phyloP scores from a whole-genome alignment of 2,329 filamentous ascomycete genomes.

The Cytospora leucostoma region DNA sequence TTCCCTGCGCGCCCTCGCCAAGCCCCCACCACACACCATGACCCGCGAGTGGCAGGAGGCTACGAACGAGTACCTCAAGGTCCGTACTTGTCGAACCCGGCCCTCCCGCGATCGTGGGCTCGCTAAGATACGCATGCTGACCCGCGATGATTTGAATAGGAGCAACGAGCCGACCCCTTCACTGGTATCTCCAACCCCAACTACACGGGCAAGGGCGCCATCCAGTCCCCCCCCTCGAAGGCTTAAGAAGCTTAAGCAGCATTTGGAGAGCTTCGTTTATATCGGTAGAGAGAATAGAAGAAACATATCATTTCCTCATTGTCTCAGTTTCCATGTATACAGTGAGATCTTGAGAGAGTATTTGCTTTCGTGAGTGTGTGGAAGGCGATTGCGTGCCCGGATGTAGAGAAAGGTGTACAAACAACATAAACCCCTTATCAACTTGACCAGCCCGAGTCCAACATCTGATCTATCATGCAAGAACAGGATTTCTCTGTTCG shows the following conservation, averaged over 20 bases:
- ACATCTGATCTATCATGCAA: background rate
- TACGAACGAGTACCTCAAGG: slow-evolving; percentile 90
- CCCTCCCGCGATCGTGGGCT: background rate
- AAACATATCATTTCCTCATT: slow-evolving; percentile 30
- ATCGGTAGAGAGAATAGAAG: slow-evolving; percentile 39
- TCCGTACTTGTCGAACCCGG: slow-evolving; percentile 48
- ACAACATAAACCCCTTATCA: slow-evolving; percentile 31
- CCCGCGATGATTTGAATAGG: slow-evolving; percentile 49
- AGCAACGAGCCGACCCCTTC: slow-evolving; percentile 83
- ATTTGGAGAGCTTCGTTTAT: slow-evolving; percentile 37
- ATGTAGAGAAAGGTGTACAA: slow-evolving; percentile 39
- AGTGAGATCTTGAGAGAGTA: slow-evolving; percentile 33
- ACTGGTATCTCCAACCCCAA: slow-evolving; percentile 78
- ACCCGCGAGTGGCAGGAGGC: slow-evolving; percentile 96
- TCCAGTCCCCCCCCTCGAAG: slow-evolving; percentile 67
- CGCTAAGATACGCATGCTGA: slow-evolving; percentile 25
- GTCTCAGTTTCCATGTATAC: slow-evolving; percentile 38
- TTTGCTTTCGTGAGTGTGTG: slow-evolving; percentile 17
- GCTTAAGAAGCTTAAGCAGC: slow-evolving; percentile 39
- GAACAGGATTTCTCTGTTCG: background rate
- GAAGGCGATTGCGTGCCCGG: slow-evolving; percentile 34
- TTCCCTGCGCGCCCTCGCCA: slow-evolving; percentile 69
- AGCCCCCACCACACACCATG: slow-evolving; percentile 80
- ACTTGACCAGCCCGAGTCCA: slow-evolving; percentile 3
- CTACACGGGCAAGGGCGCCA: slow-evolving; percentile 75